Evolutionary conservation across 345 rosid species (phyloP).

Genomic region (Sonneratia caseolaris): DNA sequence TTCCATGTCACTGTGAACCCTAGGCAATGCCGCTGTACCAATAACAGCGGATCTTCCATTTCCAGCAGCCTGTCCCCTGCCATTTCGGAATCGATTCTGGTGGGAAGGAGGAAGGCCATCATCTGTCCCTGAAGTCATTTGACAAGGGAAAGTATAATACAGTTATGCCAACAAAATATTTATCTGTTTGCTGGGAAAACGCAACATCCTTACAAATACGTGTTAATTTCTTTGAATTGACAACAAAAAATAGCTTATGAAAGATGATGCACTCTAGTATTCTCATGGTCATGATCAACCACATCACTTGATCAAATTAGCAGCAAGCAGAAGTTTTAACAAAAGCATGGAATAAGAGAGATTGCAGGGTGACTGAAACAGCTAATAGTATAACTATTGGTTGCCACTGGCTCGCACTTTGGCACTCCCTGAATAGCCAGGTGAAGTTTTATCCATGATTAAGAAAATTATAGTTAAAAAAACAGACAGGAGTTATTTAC

Average conservation of each 20-base stretch:
- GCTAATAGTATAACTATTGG: background rate
- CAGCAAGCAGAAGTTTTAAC: background rate
- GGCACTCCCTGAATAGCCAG: background rate
- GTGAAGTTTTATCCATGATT: background rate
- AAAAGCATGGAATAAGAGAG: background rate
- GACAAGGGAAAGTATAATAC: slow-evolving; percentile 5
- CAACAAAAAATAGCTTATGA: background rate
- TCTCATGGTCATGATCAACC: background rate
- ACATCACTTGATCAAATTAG: background rate
- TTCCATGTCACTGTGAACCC: slow-evolving; percentile 79
- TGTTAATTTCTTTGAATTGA: background rate
- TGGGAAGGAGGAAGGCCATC: slow-evolving; percentile 96
- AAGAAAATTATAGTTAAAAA: background rate
- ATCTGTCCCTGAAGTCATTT: slow-evolving; percentile 68
- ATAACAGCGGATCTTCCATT: slow-evolving; percentile 74
- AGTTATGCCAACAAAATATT: background rate
- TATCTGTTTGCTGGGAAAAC: background rate
- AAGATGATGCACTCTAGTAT: background rate
- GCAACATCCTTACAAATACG: background rate
- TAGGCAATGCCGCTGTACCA: slow-evolving; percentile 48
- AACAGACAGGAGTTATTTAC: background rate
- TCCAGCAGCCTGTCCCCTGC: slow-evolving; percentile 43
- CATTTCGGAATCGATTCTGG: slow-evolving; percentile 81
- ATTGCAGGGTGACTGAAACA: background rate
- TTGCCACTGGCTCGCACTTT: background rate